A percentile compares a stretch with the other conserved stretches of the same genome.
phyloP scores from a whole-genome alignment of 768 basidiomycete species.

The Cystofilobasidium bisporidii region DNA sequence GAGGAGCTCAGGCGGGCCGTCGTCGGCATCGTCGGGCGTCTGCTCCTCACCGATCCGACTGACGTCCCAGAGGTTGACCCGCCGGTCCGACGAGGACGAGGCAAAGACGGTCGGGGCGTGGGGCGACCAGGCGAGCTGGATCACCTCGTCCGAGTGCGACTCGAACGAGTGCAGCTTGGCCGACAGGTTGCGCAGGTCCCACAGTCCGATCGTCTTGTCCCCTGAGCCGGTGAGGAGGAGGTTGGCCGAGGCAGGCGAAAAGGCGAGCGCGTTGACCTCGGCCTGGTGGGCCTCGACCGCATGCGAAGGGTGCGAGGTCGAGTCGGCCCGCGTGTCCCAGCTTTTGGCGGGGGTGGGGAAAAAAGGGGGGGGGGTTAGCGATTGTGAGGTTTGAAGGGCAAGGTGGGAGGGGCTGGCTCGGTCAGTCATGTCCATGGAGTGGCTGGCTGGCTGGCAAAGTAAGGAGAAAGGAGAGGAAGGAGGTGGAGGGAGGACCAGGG shows the following conservation, averaged over 20 bases:
- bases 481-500: too few species aligned
- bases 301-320: constrained; percentile 50
- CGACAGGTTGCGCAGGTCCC: constrained; percentile 63
- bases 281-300: constrained; percentile 77
- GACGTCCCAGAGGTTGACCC: constrained; percentile 92
- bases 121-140: constrained; percentile 91
- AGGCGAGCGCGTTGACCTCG: constrained; percentile 83
- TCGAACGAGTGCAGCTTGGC: constrained; percentile 82
- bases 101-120: constrained; percentile 86
- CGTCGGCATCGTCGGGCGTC: constrained; percentile 94
- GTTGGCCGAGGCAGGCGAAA: constrained; percentile 69
- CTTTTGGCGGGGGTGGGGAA: too few species aligned
- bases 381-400: too few species aligned
- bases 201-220: constrained; percentile 86
- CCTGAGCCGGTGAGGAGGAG: constrained; percentile 83
- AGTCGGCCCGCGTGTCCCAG: constrained; percentile 71
- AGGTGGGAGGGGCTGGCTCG: too few species aligned
- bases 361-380: too few species aligned
- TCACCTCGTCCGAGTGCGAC: constrained; percentile 86
- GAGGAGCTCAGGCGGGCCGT: constrained; percentile 90
- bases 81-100: constrained; percentile 82
- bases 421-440: too few species aligned
- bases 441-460: too few species aligned
- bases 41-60: constrained; percentile 87
- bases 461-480: too few species aligned